Evolutionary conservation across 2,329 filamentous ascomycete species (phyloP), one percentile per base, ranked within the genome.

Genomic region (Onygenales sp.): DNA sequence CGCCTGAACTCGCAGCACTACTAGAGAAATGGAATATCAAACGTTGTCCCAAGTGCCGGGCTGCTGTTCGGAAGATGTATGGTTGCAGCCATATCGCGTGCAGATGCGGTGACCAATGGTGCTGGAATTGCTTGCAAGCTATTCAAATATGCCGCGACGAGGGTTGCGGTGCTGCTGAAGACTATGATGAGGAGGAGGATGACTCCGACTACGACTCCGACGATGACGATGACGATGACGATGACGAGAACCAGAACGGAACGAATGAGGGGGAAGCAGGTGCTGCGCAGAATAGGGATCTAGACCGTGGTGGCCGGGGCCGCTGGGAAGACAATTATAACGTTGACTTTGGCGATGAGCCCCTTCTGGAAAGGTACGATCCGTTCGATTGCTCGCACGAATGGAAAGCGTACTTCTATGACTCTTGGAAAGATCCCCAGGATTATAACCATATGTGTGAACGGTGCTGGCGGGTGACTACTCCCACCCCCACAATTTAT

Each of bases 21-120:
- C 63, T 79, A 2, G 64, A 66, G 47, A 64, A 62, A 43, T 76
- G 71, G 65, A 71, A 73, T 3, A 74, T 77, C 61, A 79, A 77
- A 60, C 66, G 69, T 7, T 80, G 77, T 52, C 77, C 77, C 0
- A 72, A 72, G 52, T 79, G 77, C 55, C 66, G 69, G 1, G 66
- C 72, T n/a, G 76, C 72, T 7, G 63, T 79, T 13, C 69, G 70
- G 56, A 69, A 70, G 51, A 76, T 78, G 70, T 74, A 60, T 54
- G 77, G 77, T 6, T 80, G 77, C 58, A 61, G 62, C 36, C 73
- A 77, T 49, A 72, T 79, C 58, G 62, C 69, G 51, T 79, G 77
- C 54, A 63, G 66, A 11, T 79, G 77, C 52, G 75, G 76, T 10
- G 73, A 73, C 7, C 70, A 77, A 50, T 79, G 73, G 62, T 80